Base-by-base conservation (phyloP, 2,329 filamentous ascomycete species). In the Triangularia verruculosa region DNA sequence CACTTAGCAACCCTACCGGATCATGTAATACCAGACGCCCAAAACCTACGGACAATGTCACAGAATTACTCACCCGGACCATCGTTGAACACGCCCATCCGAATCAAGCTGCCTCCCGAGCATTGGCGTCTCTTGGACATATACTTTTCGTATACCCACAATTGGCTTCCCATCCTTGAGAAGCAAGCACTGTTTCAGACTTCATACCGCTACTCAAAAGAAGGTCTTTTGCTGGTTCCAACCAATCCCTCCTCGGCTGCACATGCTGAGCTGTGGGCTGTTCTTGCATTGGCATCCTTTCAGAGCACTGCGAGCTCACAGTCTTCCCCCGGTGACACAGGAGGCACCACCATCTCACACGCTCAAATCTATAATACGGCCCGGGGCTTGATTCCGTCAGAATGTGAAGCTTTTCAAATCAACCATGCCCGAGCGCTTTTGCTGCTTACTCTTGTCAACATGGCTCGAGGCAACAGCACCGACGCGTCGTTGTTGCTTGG, bases 121-220 rank as follows among this genome's bases (percentile, higher is more conserved):
- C 84, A 82, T 71, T 87, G 80, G 78, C 79, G 82, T 2, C 79
- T 93, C 3, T 77, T 93, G 43, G 88, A 92, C 68, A 81, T 89
- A 4, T 93, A 92, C 72, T 90, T 91, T 64, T 85, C 89, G 1
- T 91, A 91, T 69, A 91, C 88, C 0, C 89, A 93, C 72, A 86
- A 84, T 60, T 93, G 90, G 90, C 81, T 93, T 25, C 90, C 90
- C 0, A 86, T 93, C 25, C 79, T 89, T 11, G 87, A 92, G 67
- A 89, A 87, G 66, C 83, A 89, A 57, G 81, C 83, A 51, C 77
- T 91, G 4, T 77, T 89, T 57, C 80, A 69, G 62, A 79, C 72
- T 63, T 83, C 77, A 0, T 74, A 78, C 43, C 72, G 74, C 7
- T 86, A 84, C 30, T 70, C 76, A 51, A 71, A 71, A 2, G 32